Evolutionary conservation across 495 filamentous ascomycete genomes (phyloP), one percentile per base, ranked within the genome.

Genomic region (Neurospora cerealis): DNA sequence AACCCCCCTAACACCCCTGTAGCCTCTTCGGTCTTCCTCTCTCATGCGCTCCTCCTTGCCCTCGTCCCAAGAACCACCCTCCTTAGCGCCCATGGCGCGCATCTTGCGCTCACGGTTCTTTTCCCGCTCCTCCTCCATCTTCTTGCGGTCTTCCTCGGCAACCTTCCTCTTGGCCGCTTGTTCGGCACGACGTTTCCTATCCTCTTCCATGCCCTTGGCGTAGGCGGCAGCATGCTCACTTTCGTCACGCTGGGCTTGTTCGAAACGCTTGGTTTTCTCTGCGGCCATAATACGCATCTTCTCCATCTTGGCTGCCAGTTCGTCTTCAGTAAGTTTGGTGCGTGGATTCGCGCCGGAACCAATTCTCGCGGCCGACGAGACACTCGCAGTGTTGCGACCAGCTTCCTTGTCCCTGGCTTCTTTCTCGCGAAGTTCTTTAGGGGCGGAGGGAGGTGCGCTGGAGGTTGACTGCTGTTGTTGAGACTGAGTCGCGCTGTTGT

Each of bases 241-340:
- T 74, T 84, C 85, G 77, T 89, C 87, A 66, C 83, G 83, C 77
- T 87, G 83, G 7, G 82, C 84, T 70, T 84, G 80, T 73, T 87
- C 85, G 71, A 85, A 86, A 17, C 82, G 84, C 41, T 84, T 84
- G 73, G 83, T 83, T 77, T 85, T 85, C 46, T 85, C 83, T 24
- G 81, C 81, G 2, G 82, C 77, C 7, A 86, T 76, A 32, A 87
- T 78, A 19, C 85, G 86, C 82, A 85, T 86, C 73, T 82, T 74
- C 72, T 85, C 83, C 83, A 88, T 85, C 76, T 86, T 86, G 54
- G 81, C 83, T 1, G 83, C 79, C 15, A 88, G 81, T 78, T 89
- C 86, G 6, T 82, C 77, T 2, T 88, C 86, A 19, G 86, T 88
- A 9, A 86, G 85, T 76, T 89, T 89, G 11, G 82, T 81, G 71